Conservation (phyloP, 768 basidiomycete species). For the Trametes meyenii region DNA sequence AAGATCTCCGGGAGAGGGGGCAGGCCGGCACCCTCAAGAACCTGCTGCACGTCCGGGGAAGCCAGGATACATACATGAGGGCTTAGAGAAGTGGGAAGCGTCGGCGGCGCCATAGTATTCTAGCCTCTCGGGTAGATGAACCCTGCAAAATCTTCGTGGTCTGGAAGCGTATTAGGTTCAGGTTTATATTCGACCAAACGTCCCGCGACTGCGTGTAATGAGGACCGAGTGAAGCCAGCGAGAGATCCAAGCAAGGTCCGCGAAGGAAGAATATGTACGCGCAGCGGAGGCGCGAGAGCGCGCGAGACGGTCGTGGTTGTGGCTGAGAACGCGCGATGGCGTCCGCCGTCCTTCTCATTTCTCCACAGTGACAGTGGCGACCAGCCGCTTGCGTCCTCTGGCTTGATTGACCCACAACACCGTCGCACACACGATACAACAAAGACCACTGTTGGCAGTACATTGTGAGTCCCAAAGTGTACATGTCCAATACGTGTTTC, state of each 20-base stretch:
- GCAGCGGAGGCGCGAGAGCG: slow-evolving; percentile 10
- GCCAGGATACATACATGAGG: slow-evolving; percentile 79
- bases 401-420: background rate
- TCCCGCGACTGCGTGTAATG: background rate
- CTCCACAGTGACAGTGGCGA: background rate
- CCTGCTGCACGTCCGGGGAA: slow-evolving; percentile 67
- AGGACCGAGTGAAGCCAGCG: background rate
- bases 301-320: slow-evolving; percentile 10
- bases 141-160: background rate
- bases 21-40: slow-evolving; percentile 59
- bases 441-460: background rate
- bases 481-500: background rate
- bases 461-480: background rate
- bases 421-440: background rate
- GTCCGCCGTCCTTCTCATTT: background rate
- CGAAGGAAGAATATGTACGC: background rate
- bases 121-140: background rate
- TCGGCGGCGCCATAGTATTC: slow-evolving; percentile 45
- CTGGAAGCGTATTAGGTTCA: background rate
- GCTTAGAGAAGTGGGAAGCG: slow-evolving; percentile 73
- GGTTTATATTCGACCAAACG: background rate
- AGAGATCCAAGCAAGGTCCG: background rate
- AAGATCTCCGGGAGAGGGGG: slow-evolving; percentile 75
- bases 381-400: background rate
- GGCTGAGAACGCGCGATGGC: background rate